Evolutionary conservation across 805 yeast genomes (phyloP), one percentile per base, ranked within the genome.

Genomic region (Saitoella complicata): DNA sequence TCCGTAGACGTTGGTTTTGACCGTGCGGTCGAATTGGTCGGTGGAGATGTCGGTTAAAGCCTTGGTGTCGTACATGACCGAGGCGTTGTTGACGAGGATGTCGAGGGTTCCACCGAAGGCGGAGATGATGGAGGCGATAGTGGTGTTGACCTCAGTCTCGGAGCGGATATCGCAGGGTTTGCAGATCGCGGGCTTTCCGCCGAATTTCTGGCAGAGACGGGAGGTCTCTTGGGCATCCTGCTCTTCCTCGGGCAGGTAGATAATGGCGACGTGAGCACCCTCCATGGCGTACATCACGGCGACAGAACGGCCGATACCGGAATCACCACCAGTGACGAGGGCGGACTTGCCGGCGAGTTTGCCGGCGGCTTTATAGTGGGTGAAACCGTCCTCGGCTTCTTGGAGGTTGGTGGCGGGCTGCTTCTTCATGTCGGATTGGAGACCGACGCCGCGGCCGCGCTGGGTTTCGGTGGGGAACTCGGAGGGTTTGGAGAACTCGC

Each of bases 301-400:
- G 7, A 95, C 86, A 44, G 94, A 88, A 52, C 75, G 76, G 8
- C 97, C 98, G 55, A 88, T 88, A 45, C 97, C 97, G 10, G 95
- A 77, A 30, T 95, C 83, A 6, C 97, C 97, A 50, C 97, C 97
- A 30, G 97, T 84, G 56, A 88, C 79, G 38, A 88, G 71, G 32
- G 83, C 71, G 12, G 78, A 75, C 59, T 88, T 86, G 41, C 81
- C 81, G 21, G 80, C 75, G 33, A 88, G 68, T 60, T 95, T 21
- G 21, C 4, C 21, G 21, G 21, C 21, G 21, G 21, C 21, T 21
- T 21, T 21, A 4, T 21, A 21, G 4, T 21, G 21, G 21, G 21
- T 21, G 21, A 21, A 21, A 21, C 21, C 21, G 21, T 21, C 21
- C 21, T 21, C 21, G 21, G 21, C 21, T 21, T 21, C 21, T 21